Base-by-base conservation (phyloP, 2,329 filamentous ascomycete genomes). In the Colletotrichum sp. region DNA sequence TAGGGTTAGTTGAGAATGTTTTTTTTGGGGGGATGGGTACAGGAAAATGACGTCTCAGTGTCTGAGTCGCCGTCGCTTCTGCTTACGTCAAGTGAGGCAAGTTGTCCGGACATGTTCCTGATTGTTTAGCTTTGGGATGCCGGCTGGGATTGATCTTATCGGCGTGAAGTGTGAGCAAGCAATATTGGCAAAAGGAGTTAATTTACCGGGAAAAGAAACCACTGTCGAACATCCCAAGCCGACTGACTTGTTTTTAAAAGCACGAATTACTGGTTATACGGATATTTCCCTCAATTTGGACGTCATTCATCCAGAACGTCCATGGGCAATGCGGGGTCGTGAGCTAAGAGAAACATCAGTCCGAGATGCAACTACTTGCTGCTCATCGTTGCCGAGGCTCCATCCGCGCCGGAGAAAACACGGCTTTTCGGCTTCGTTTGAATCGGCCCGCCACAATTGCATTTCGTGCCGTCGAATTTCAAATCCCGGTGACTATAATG, bases 71-170 rank as follows among this genome's bases (percentile, higher is more conserved):
- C 21, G 26, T 18, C 26, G 21, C 26, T 6, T 12, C 9, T 5
- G 70, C 83, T 82, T 82, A 87, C 86, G 78, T 88, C 86, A 32
- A 88, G 82, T 39, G 81, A 79, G 32, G 80, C 81, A 36, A 82
- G 73, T 34, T 59, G 49, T 52, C 64, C 65, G 13, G 69, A 15
- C 28, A 34, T 65, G 60, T 36, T 24, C 16, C 26, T 24, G 21
- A 64, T 18, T 64, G n/a, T 12, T 13, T 44, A 34, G 16, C 8
- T 32, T 39, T 32, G 28, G 15, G n/a, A 15, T 21, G 30, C 9
- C 44, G 44, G 44, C 10, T 12, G 44, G 21, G 12, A 6, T 34
- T 24, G n/a, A 62, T 36, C 18, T 32, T 32, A 21, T 36, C 28
- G 28, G 21, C 7, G n/a, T 62, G 18, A 32, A 21, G 32, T 24